These are phyloP conservation scores for Leersia perrieri DNA, from an alignment of 176 grass and related monocot genomes.

Conservation along the genomic window DNA sequence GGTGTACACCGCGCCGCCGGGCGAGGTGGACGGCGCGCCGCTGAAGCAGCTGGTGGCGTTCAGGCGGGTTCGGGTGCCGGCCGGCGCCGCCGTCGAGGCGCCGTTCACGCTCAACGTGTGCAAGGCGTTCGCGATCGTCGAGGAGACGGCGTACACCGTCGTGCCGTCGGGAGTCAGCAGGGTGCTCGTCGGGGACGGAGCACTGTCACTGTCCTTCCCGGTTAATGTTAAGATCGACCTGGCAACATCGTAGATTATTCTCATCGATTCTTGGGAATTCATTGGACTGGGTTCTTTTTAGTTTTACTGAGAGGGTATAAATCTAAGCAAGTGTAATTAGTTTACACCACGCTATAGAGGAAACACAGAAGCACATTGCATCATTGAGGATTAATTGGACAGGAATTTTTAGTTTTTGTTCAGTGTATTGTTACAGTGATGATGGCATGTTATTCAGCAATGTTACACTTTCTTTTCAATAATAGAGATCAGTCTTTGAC, in stretches of 20 bases:
- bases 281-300: background rate
- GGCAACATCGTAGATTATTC: background rate
- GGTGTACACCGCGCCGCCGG: conserved; percentile 39
- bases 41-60: conserved; percentile 44
- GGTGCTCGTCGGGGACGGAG: conserved; percentile 30
- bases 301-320: background rate
- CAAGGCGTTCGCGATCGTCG: conserved; percentile 39
- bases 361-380: background rate
- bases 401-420: background rate
- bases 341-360: conserved; percentile 28
- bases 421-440: background rate
- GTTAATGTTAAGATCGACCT: conserved; percentile 25
- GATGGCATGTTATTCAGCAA: background rate
- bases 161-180: conserved; percentile 38
- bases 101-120: conserved; percentile 31
- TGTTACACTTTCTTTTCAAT: background rate
- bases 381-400: background rate
- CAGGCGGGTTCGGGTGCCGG: conserved; percentile 24
- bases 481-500: background rate
- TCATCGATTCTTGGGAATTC: background rate
- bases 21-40: conserved; percentile 30
- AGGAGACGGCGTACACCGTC: conserved; percentile 42
- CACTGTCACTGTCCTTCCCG: conserved; percentile 8
- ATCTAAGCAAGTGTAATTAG: conserved; percentile 37
- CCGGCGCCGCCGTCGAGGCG: conserved; percentile 4